A percentile compares a stretch with the other conserved stretches of the same genome.
Conservation (phyloP, 306 rosid genomes). For the Adenanthera pavonina region DNA sequence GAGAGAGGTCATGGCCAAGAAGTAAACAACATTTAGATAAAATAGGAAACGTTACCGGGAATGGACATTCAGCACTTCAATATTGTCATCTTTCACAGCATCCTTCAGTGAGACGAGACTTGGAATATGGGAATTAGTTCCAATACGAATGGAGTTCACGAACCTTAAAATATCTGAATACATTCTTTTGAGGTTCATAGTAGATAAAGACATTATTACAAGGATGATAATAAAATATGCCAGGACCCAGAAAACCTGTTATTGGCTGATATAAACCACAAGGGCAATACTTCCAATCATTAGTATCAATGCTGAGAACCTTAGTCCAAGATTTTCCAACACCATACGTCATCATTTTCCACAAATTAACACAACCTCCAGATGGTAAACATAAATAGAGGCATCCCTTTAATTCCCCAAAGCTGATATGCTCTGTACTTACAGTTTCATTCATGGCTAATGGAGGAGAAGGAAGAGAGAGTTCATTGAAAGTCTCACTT, state of each 20-base stretch:
- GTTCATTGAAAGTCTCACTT: conserved; percentile 25
- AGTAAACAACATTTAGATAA: not conserved
- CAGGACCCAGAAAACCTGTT: not conserved
- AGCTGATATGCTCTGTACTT: not conserved
- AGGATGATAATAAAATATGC: not conserved
- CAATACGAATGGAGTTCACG: not conserved
- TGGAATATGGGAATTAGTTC: conserved; percentile 3
- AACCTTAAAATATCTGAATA: not conserved
- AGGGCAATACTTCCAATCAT: not conserved
- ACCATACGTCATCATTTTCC: not conserved
- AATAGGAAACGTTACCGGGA: not conserved
- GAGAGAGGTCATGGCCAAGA: not conserved
- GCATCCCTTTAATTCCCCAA: not conserved
- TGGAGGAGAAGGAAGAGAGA: conserved; percentile 4
- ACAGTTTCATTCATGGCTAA: not conserved
- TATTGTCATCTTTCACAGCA: not conserved
- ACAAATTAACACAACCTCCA: not conserved
- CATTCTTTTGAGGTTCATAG: not conserved
- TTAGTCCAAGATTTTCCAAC: not conserved
- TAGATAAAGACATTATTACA: not conserved
- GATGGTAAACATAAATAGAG: not conserved
- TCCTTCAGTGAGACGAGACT: conserved; percentile 4
- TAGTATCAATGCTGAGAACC: not conserved
- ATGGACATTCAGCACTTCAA: not conserved
- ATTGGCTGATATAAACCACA: not conserved